Evolutionary conservation across 768 basidiomycete genomes (phyloP).

Genomic region (Pulveroboletus sp.): DNA sequence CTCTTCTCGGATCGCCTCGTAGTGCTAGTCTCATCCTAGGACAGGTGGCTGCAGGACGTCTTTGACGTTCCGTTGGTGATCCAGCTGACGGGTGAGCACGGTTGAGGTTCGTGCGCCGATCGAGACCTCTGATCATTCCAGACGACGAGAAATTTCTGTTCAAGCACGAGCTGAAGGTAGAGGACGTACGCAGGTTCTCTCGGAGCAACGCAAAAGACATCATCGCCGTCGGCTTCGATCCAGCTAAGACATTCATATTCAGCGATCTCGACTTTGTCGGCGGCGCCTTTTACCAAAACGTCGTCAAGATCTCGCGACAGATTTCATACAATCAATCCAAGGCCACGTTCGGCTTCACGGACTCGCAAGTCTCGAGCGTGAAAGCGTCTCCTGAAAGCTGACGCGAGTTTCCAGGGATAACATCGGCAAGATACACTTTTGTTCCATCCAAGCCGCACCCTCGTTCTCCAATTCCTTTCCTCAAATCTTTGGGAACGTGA

Average conservation of each 20-base stretch:
- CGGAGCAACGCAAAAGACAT: conserved; percentile 90
- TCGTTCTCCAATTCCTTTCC: conserved; percentile 99
- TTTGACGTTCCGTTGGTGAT: conserved; percentile 93
- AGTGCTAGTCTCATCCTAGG: background rate
- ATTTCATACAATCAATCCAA: conserved; percentile 92
- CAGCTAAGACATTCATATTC: conserved; percentile 95
- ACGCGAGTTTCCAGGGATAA: conserved; percentile 67
- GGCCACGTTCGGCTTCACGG: conserved; percentile 94
- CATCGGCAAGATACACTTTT: conserved; percentile 97
- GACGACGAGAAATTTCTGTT: conserved; percentile 99
- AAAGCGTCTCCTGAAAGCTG: background rate
- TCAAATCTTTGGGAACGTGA: conserved; percentile 84
- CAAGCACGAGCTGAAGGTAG: conserved; percentile 89
- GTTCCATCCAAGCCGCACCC: conserved; percentile 90
- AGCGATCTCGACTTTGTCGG: conserved; percentile 88
- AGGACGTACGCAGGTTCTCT: conserved; percentile 80
- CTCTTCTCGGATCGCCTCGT: background rate
- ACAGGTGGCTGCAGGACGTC: conserved; percentile 93
- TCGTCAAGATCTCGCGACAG: conserved; percentile 87
- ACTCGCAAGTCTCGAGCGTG: conserved; percentile 62
- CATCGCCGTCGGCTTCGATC: conserved; percentile 92
- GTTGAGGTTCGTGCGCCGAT: background rate
- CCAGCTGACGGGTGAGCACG: conserved; percentile 78
- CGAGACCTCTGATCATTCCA: conserved; percentile 25
- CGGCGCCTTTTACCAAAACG: conserved; percentile 90